phyloP scores from a whole-genome alignment of 768 basidiomycete species.

The Cyclocybe cylindracea region DNA sequence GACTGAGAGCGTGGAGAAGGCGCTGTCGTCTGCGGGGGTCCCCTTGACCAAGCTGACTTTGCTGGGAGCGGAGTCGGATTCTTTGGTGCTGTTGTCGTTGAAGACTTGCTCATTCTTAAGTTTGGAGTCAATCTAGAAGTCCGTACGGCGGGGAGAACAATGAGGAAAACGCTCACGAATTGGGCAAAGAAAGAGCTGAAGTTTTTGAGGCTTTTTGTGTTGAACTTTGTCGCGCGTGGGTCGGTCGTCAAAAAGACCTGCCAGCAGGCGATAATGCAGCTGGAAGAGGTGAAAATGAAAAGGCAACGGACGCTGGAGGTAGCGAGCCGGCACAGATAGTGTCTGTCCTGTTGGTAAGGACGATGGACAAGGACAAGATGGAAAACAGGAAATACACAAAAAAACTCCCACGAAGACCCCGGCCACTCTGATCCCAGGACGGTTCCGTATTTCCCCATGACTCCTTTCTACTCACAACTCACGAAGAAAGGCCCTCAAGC shows the following conservation, averaged over 20 bases:
- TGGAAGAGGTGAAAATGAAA: conserved; percentile 43
- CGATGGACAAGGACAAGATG: conserved; percentile 39
- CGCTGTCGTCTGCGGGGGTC: conserved; percentile 69
- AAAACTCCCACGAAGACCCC: conserved; percentile 27
- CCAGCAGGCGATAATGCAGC: conserved; percentile 82
- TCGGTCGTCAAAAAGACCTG: conserved; percentile 88
- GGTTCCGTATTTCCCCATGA: not conserved
- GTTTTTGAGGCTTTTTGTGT: conserved; percentile 46
- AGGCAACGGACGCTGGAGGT: conserved; percentile 41
- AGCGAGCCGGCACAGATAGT: conserved; percentile 43
- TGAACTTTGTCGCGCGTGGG: conserved; percentile 63
- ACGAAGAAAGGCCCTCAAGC: not conserved
- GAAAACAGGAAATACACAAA: conserved; percentile 15
- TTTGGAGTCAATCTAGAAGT: conserved; percentile 14
- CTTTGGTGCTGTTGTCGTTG: conserved; percentile 72
- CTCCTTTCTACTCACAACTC: not conserved
- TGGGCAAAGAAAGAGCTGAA: conserved; percentile 33
- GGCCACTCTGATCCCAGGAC: conserved; percentile 17
- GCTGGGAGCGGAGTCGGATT: conserved; percentile 70
- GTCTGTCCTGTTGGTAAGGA: conserved; percentile 38
- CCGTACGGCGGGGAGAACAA: not conserved
- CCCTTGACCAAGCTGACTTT: conserved; percentile 91
- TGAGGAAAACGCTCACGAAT: conserved; percentile 35
- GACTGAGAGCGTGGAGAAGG: conserved; percentile 79
- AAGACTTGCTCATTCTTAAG: conserved; percentile 91